Percentiles rank a stretch among this genome's conserved stretches.
phyloP scores from a whole-genome alignment of 768 basidiomycete genomes.

The Mycena alexandri region DNA sequence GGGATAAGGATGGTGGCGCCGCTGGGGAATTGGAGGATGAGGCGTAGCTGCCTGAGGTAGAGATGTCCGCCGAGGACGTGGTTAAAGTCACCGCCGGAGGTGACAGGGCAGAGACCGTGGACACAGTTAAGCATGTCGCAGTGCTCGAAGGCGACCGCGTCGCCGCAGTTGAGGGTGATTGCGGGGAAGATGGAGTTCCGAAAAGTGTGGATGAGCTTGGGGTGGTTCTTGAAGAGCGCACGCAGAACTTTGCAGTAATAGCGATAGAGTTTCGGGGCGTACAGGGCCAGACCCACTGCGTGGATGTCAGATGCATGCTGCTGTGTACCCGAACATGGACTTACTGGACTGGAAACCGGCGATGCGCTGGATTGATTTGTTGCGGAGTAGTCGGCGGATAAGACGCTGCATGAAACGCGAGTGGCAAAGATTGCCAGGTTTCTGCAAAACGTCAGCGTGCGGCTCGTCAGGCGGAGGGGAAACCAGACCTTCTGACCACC shows the following conservation, averaged over 20 bases:
- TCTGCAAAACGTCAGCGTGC: no score
- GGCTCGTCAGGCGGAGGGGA: no score
- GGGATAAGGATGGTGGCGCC: neutral
- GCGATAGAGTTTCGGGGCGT: neutral
- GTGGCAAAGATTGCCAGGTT: neutral
- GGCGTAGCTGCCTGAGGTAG: slow-evolving; percentile 23
- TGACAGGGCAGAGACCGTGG: slow-evolving; percentile 18
- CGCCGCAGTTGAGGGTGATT: neutral
- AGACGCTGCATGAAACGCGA: neutral
- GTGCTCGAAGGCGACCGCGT: neutral
- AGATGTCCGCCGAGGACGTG: slow-evolving; percentile 7
- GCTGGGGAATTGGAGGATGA: slow-evolving; percentile 35
- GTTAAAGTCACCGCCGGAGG: neutral
- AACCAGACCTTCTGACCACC: neutral
- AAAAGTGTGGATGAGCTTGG: neutral
- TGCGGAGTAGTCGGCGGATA: neutral
- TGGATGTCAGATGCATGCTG: no score
- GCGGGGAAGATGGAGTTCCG: neutral
- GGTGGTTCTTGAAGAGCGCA: slow-evolving; percentile 6
- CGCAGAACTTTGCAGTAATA: neutral
- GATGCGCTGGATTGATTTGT: neutral
- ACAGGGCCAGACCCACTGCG: neutral
- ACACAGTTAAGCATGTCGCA: neutral
- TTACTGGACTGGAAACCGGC: neutral
- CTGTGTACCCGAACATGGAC: no score